Conservation (phyloP, 176 grass and related monocot genomes). For the Zea luxurians region DNA sequence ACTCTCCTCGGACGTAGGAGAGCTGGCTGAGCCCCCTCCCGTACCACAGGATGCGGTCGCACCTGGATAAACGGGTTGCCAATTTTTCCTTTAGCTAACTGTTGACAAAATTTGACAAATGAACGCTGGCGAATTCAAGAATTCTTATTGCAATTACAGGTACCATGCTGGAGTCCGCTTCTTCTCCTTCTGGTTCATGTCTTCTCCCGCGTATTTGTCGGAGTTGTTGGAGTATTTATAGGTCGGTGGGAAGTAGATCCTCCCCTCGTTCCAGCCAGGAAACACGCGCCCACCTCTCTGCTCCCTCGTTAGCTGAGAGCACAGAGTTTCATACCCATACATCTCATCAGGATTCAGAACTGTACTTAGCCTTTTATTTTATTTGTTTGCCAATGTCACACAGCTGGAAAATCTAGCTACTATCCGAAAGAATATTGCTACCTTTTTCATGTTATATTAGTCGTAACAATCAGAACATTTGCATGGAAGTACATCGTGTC, state of each 20-base stretch:
- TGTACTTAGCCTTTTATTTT: conserved; percentile 3
- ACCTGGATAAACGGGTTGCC: conserved; percentile 43
- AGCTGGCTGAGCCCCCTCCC: conserved; percentile 79
- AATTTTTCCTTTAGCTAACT: conserved; percentile 8
- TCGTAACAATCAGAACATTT: not conserved
- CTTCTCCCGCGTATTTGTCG: conserved; percentile 76
- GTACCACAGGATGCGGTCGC: conserved; percentile 88
- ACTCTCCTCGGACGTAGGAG: conserved; percentile 85
- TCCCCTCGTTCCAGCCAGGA: conserved; percentile 75
- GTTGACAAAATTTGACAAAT: conserved; percentile 5
- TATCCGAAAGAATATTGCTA: conserved; percentile 14
- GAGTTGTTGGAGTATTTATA: conserved; percentile 98
- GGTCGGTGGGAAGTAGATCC: conserved; percentile 90
- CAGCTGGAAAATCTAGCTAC: conserved; percentile 40
- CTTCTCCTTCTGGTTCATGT: conserved; percentile 85
- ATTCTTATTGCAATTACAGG: not conserved
- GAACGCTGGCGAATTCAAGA: not conserved
- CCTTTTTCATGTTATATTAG: conserved; percentile 10
- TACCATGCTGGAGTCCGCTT: conserved; percentile 90
- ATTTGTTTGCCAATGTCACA: conserved; percentile 34
- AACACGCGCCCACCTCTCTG: conserved; percentile 77
- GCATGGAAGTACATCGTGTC: not conserved
- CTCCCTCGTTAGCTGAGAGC: conserved; percentile 67
- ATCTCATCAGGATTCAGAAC: not conserved
- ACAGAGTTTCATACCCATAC: not conserved